Evolutionary conservation across 345 rosid genomes (phyloP).

Genomic region (Hibiscus trionum): DNA sequence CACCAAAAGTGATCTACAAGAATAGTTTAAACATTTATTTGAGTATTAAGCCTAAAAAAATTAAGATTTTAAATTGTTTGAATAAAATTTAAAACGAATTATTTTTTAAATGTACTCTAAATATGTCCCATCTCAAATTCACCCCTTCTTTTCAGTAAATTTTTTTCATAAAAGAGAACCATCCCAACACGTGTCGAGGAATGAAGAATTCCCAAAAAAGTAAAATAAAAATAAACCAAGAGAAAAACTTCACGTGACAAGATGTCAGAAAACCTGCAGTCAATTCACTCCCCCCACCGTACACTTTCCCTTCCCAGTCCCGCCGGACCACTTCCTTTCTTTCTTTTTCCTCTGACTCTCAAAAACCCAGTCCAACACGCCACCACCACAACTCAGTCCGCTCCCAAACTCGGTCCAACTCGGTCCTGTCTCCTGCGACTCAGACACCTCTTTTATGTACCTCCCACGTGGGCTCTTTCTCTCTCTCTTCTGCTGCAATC

Average conservation of each 20-base stretch:
- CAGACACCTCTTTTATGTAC: slow-evolving; percentile 23
- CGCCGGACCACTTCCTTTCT: background rate
- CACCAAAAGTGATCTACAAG: no score
- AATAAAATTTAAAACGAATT: no score
- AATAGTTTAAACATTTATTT: no score
- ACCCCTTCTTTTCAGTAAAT: no score
- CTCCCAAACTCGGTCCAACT: background rate
- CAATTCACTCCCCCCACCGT: background rate
- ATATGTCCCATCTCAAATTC: no score
- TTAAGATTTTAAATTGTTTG: no score
- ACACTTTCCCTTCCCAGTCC: no score
- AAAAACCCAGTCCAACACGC: slow-evolving; percentile 7
- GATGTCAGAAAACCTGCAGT: no score
- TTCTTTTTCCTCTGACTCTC: background rate
- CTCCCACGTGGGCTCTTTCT: slow-evolving; percentile 29
- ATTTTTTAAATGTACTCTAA: no score
- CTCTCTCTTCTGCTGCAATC: slow-evolving; percentile 1
- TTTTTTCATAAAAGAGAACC: no score
- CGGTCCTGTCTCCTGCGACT: slow-evolving; percentile 37
- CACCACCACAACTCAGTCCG: background rate
- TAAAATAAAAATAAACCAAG: background rate
- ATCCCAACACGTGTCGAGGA: no score
- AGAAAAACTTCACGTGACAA: background rate
- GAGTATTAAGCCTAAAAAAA: no score
- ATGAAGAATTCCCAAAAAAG: background rate